These are phyloP conservation scores for Trypanosoma scelopori DNA, from an alignment of 208 protist genomes.

Conservation along the genomic window DNA sequence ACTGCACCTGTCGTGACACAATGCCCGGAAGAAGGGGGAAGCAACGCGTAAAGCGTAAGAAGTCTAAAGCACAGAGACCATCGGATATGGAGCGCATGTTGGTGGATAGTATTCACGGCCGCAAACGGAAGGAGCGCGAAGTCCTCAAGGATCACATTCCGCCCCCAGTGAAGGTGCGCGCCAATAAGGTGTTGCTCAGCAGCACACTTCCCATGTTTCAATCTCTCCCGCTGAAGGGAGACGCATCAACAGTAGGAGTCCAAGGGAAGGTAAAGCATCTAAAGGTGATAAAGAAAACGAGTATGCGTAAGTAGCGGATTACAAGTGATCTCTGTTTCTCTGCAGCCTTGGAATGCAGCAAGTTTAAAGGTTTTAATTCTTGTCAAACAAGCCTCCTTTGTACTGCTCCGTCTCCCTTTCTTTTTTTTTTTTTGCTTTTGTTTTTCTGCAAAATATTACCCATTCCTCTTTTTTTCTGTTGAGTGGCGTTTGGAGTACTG, in stretches of 20 bases:
- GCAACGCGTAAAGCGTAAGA: conserved; percentile 88
- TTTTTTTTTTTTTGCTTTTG: too few relatives aligned
- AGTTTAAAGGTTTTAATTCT: too few relatives aligned
- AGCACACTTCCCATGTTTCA: conserved; percentile 83
- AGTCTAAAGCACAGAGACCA: conserved; percentile 72
- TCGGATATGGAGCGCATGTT: conserved; percentile 88
- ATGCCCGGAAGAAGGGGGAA: conserved; percentile 90
- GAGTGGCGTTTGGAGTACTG: neutral
- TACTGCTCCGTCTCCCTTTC: too few relatives aligned
- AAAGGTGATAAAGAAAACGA: conserved; percentile 15
- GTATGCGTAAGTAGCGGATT: neutral
- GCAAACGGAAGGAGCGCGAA: conserved; percentile 72
- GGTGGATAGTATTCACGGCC: conserved; percentile 88
- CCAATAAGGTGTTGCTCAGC: conserved; percentile 59
- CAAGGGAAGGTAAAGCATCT: neutral
- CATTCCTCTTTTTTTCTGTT: conserved; percentile 1
- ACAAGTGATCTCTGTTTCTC: neutral
- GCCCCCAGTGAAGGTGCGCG: conserved; percentile 55
- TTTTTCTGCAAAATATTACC: too few relatives aligned
- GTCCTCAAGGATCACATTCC: conserved; percentile 83
- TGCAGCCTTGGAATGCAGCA: too few relatives aligned
- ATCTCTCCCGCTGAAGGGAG: conserved; percentile 3
- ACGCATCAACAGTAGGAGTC: neutral
- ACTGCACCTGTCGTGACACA: neutral
- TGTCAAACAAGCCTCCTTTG: too few relatives aligned